These are phyloP conservation scores for Kazachstania viticola DNA, from an alignment of 805 yeast species.

Conservation along the genomic window DNA sequence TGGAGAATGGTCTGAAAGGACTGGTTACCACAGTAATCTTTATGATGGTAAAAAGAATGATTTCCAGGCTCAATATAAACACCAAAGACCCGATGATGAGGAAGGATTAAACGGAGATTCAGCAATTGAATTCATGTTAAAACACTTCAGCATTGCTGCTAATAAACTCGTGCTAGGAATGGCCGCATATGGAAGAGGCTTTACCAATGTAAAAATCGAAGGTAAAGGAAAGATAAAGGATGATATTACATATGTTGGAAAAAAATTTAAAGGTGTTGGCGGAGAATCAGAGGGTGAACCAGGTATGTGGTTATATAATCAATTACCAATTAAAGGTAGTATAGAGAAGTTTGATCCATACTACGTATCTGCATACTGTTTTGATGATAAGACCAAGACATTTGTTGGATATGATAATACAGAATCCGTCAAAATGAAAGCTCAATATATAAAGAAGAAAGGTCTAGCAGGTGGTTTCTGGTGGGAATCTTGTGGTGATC, in stretches of 20 bases:
- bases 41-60: constrained; percentile 17
- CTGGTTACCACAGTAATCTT: constrained; percentile 65
- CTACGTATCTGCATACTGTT: constrained; percentile 45
- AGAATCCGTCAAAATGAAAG: constrained; percentile 43
- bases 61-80: constrained; percentile 5
- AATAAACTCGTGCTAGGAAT: constrained; percentile 64
- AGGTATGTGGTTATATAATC: constrained; percentile 44
- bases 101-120: constrained; percentile 34
- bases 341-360: constrained; percentile 40
- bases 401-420: constrained; percentile 60
- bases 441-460: constrained; percentile 37
- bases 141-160: constrained; percentile 31
- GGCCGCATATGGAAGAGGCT: constrained; percentile 73
- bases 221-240: too few relatives aligned
- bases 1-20: constrained; percentile 59
- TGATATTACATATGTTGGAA: constrained; percentile 21
- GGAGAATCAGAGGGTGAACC: constrained; percentile 35
- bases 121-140: constrained; percentile 35
- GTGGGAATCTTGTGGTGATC: constrained; percentile 90
- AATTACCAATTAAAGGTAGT: constrained; percentile 37
- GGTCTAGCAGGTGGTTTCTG: constrained; percentile 78
- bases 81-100: constrained; percentile 14
- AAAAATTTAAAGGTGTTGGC: constrained; percentile 33
- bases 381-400: constrained; percentile 26
- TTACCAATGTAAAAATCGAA: constrained; percentile 32